phyloP scores from a whole-genome alignment of 441 rosid genomes.

The Jatropha multifida region DNA sequence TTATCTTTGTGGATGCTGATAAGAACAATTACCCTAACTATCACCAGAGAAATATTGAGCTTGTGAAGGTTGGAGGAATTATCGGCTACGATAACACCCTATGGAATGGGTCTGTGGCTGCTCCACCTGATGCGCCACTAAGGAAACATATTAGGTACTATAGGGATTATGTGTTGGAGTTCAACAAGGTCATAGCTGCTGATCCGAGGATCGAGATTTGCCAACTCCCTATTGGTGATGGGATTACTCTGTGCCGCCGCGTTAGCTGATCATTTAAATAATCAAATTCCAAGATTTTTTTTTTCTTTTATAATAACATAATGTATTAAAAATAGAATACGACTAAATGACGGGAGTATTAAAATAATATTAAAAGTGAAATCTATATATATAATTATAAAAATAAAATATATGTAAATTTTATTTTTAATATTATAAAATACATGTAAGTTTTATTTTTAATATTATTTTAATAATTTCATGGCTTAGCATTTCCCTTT shows the following conservation, averaged over 20 bases:
- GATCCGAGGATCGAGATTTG: conserved; percentile 99
- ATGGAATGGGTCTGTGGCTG: conserved; percentile 95
- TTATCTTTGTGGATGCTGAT: conserved; percentile 95
- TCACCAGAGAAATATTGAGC: conserved; percentile 72
- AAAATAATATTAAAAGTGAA: too few species aligned
- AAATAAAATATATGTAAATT: too few species aligned
- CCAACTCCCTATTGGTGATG: conserved; percentile 94
- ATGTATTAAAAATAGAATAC: not conserved
- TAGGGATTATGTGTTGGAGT: conserved; percentile 81
- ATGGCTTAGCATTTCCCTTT: too few species aligned
- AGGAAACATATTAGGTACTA: conserved; percentile 69
- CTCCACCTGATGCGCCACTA: conserved; percentile 77
- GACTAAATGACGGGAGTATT: too few species aligned
- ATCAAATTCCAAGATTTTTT: too few species aligned
- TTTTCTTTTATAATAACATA: too few species aligned
- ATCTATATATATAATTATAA: too few species aligned
- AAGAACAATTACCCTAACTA: conserved; percentile 93
- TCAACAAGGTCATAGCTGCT: conserved; percentile 88
- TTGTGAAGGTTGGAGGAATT: conserved; percentile 83
- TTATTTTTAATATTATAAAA: too few species aligned
- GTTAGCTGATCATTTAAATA: conserved; percentile 39
- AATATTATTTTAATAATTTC: too few species aligned
- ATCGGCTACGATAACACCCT: conserved; percentile 98
- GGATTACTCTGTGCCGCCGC: conserved; percentile 97
- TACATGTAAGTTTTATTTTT: too few species aligned